Evolutionary conservation across 805 yeast species (phyloP).

Genomic region (Debaryomyces castellii): DNA sequence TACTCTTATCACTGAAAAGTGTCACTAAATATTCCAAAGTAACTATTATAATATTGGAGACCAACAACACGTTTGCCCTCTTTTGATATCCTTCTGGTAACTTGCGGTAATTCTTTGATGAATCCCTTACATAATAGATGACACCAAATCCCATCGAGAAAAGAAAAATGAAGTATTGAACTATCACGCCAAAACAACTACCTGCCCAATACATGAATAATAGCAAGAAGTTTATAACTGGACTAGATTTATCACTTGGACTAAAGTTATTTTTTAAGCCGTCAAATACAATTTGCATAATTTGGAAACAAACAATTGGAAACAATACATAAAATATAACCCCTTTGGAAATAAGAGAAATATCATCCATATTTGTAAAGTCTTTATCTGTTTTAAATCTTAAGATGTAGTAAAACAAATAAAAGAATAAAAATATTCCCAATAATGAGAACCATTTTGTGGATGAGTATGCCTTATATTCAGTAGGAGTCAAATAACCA

Average conservation of each 20-base stretch:
- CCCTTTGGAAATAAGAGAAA: constrained; percentile 28
- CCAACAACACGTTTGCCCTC: constrained; percentile 7
- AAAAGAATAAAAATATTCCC: constrained; percentile 15
- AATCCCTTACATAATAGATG: constrained; percentile 22
- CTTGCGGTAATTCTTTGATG: constrained; percentile 20
- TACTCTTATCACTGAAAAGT: not conserved
- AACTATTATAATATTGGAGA: not conserved
- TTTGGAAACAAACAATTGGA: constrained; percentile 14
- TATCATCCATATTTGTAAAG: constrained; percentile 23
- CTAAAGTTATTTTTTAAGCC: constrained; percentile 13
- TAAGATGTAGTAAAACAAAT: constrained; percentile 24
- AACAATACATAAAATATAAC: constrained; percentile 23
- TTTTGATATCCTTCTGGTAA: constrained; percentile 15
- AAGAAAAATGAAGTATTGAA: constrained; percentile 17
- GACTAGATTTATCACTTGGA: constrained; percentile 1
- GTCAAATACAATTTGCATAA: constrained; percentile 1
- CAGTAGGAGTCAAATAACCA: constrained; percentile 22
- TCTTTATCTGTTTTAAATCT: constrained; percentile 24
- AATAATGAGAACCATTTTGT: constrained; percentile 12
- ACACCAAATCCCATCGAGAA: constrained; percentile 39
- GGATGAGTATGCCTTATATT: constrained; percentile 16
- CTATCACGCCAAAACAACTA: constrained; percentile 4
- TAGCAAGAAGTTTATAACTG: constrained; percentile 2
- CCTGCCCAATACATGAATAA: constrained; percentile 4
- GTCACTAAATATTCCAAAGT: not conserved